Base-by-base conservation (phyloP, 179 eudicot genomes). In the Patellifolia procumbens region DNA sequence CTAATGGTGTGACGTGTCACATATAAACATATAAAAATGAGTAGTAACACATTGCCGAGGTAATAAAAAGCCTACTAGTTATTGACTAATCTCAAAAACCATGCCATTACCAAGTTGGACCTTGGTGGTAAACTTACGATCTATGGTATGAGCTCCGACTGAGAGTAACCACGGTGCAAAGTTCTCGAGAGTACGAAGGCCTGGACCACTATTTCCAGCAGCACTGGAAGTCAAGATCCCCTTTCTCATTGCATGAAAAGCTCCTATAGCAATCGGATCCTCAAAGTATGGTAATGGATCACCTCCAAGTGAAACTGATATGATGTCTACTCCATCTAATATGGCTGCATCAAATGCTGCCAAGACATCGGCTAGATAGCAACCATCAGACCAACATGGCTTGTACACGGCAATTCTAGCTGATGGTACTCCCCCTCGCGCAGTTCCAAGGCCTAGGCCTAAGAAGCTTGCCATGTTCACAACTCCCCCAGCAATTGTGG, bases 131-230 rank as follows among this genome's bases (percentile, higher is more conserved):
- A 84, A 72, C 8, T 37, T 75, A 6, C 85, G 80, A 45, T 82
- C 85, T 0, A 68, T 82, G 4, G 80, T 72, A 70, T 82, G 77
- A 19, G 83, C 88, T 29, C 82, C 85, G 7, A 85, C 85, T 0
- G 85, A 48, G 42, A 85, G 77, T 51, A 26, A 5, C 88, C 88
- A 85, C 0, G 88, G 88, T 20, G 88, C 81, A 13, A 62, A 70
- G 11, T 75, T 83, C 2, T 39, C 17, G 7, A 60, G 19, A 2
- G 62, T 63, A 11, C 5, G 1, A 26, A 34, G 56, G 3, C 15
- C 2, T 1, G 79, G 82, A 19, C 87, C 87, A 0, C 2, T 2
- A 35, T 85, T 85, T 2, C 83, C 85, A 10, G 78, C 85, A 12
- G 85, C 3, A 1, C 22, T 31, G 1, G 81, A 78, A 3, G 85